A percentile compares a stretch with the other conserved stretches of the same genome.
phyloP scores from a whole-genome alignment of 208 protist genomes.

The Acanthamoeba sp. region DNA sequence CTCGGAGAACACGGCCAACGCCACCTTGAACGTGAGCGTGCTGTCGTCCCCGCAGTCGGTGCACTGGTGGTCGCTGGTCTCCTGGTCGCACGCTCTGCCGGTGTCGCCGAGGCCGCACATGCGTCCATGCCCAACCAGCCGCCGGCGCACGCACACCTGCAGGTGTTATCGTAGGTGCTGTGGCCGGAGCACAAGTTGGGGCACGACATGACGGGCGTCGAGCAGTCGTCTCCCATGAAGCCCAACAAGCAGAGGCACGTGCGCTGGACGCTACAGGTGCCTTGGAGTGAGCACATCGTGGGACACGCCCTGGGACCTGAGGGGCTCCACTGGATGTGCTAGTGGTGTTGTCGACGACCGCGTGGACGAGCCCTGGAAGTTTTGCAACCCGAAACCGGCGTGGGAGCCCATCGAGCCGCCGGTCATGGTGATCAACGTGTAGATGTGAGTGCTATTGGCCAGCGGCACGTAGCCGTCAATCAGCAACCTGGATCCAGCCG shows the following conservation, averaged over 20 bases:
- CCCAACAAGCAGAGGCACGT: constrained; percentile 4
- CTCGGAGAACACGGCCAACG: too few species aligned
- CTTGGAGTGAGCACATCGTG: not conserved
- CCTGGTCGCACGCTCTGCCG: not conserved
- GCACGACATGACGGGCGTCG: constrained; percentile 16
- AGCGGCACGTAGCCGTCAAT: constrained; percentile 37
- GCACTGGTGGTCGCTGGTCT: too few species aligned
- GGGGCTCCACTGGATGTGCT: not conserved
- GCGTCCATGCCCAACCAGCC: constrained; percentile 40
- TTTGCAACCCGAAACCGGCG: not conserved
- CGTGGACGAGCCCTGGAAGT: constrained; percentile 35
- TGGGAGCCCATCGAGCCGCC: not conserved
- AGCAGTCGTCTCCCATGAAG: constrained; percentile 47
- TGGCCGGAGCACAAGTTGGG: constrained; percentile 24
- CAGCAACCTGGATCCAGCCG: constrained; percentile 46
- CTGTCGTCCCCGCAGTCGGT: too few species aligned
- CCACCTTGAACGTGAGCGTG: too few species aligned
- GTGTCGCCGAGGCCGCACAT: constrained; percentile 45
- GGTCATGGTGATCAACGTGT: constrained; percentile 32
- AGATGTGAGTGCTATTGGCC: constrained; percentile 1
- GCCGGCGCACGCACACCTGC: constrained; percentile 11
- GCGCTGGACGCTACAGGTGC: constrained; percentile 3
- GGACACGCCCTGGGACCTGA: not conserved
- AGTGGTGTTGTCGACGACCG: not conserved
- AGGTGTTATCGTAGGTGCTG: constrained; percentile 17